phyloP scores from a whole-genome alignment of 2,329 filamentous ascomycete species.

The Fusarium albosuccineum region DNA sequence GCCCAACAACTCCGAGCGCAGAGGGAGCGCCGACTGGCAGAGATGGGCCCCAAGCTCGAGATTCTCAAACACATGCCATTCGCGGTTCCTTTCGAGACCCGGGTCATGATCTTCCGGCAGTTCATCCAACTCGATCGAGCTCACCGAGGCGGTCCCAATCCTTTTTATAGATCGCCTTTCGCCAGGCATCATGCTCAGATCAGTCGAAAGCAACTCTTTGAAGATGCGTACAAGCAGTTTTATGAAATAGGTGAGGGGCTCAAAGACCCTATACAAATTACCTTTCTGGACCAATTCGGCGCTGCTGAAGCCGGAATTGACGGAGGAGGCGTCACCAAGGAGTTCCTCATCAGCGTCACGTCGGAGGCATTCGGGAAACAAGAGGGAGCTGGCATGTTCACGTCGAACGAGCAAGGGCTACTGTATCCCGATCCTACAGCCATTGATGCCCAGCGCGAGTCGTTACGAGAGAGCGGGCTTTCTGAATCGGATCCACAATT shows the following conservation, averaged over 20 bases:
- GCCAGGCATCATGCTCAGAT: slow-evolving; percentile 82
- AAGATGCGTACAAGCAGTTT: slow-evolving; percentile 88
- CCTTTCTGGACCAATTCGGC: slow-evolving; percentile 92
- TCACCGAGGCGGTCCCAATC: slow-evolving; percentile 41
- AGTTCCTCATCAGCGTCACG: slow-evolving; percentile 92
- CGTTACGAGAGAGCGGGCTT: slow-evolving; percentile 65
- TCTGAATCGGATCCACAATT: slow-evolving; percentile 68
- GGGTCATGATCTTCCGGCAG: slow-evolving; percentile 92
- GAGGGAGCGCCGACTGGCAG: slow-evolving; percentile 78
- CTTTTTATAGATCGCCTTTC: slow-evolving; percentile 49
- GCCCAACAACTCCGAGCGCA: slow-evolving; percentile 75
- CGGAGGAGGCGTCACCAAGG: slow-evolving; percentile 96
- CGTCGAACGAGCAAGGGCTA: slow-evolving; percentile 86
- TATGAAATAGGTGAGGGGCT: slow-evolving; percentile 83
- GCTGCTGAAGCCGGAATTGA: slow-evolving; percentile 93
- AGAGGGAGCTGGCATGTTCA: slow-evolving; percentile 71
- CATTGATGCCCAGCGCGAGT: slow-evolving; percentile 75
- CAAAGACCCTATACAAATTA: slow-evolving; percentile 97
- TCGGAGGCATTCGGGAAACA: slow-evolving; percentile 81
- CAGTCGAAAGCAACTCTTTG: slow-evolving; percentile 81
- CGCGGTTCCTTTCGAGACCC: slow-evolving; percentile 90
- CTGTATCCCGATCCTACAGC: slow-evolving; percentile 89
- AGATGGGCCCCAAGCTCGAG: slow-evolving; percentile 87
- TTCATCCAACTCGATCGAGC: slow-evolving; percentile 82
- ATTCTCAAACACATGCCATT: slow-evolving; percentile 97